These are phyloP conservation scores for Komagataella mondaviorum DNA, from an alignment of 805 yeast species.

Conservation along the genomic window DNA sequence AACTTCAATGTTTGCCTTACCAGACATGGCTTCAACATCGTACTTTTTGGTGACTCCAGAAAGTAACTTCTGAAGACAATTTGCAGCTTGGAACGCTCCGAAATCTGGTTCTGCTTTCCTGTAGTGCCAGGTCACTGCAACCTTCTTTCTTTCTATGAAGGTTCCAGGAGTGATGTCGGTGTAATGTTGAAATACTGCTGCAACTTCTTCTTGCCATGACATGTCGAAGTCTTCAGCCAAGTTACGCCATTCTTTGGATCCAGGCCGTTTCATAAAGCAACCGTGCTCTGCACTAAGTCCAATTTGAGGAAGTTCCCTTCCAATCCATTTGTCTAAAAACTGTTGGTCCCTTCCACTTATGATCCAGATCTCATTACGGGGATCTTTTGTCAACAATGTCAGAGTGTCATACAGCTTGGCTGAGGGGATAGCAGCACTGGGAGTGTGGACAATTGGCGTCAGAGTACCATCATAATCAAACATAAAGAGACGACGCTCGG, in stretches of 20 bases:
- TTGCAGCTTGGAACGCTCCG: constrained; percentile 76
- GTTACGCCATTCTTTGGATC: constrained; percentile 62
- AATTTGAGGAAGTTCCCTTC: constrained; percentile 41
- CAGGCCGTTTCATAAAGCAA: constrained; percentile 76
- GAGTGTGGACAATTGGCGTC: constrained; percentile 92
- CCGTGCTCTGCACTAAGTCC: constrained; percentile 98
- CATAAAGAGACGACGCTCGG: constrained; percentile 63
- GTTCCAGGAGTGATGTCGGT: constrained; percentile 90
- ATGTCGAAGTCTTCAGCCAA: constrained; percentile 73
- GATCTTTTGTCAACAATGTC: constrained; percentile 52
- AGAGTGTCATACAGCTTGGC: constrained; percentile 50
- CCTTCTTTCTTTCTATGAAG: constrained; percentile 73
- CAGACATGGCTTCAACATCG: constrained; percentile 92
- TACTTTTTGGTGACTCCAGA: constrained; percentile 45
- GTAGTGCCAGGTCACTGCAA: constrained; percentile 97
- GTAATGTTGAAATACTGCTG: constrained; percentile 54
- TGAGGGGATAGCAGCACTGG: constrained; percentile 96
- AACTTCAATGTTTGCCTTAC: constrained; percentile 96
- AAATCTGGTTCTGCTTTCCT: constrained; percentile 89
- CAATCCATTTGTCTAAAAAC: constrained; percentile 83
- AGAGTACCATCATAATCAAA: constrained; percentile 97
- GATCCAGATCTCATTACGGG: constrained; percentile 82
- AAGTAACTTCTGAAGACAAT: constrained; percentile 52
- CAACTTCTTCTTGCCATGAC: constrained; percentile 88
- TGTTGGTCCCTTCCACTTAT: constrained; percentile 92